Conservation (phyloP, 2,329 filamentous ascomycete genomes). For the Colletotrichum lini region DNA sequence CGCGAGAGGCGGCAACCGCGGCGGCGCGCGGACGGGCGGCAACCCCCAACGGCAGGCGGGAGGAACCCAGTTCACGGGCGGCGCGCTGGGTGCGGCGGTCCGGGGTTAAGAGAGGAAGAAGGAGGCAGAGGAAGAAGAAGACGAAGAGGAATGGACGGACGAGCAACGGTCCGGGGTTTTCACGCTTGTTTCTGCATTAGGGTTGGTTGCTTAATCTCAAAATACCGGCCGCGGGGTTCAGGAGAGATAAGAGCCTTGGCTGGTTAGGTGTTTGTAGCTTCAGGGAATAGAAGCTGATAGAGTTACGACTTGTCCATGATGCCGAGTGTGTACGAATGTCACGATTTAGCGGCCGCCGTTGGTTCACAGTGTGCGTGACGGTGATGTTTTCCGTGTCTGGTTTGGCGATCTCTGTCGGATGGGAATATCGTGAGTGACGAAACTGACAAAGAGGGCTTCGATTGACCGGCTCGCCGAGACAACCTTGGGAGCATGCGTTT, state of each 20-base stretch:
- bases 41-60: constrained; percentile 77
- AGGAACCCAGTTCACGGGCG: constrained; percentile 86
- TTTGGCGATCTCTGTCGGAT: too few species aligned
- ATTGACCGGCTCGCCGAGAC: too few species aligned
- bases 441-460: too few species aligned
- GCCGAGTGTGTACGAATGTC: constrained; percentile 24
- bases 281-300: constrained; percentile 44
- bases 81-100: constrained; percentile 80
- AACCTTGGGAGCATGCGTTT: too few species aligned
- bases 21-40: constrained; percentile 71
- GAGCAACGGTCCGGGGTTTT: constrained; percentile 33
- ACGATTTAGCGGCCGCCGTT: constrained; percentile 6
- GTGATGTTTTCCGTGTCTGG: too few species aligned
- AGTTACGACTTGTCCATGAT: constrained; percentile 32
- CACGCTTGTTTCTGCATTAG: constrained; percentile 44
- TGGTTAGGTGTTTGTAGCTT: constrained; percentile 44
- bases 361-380: too few species aligned
- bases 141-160: constrained; percentile 34
- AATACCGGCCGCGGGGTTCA: constrained; percentile 43
- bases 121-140: too few species aligned
- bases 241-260: constrained; percentile 32
- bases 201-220: constrained; percentile 43
- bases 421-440: background rate
- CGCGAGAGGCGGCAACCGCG: constrained; percentile 71
- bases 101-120: constrained; percentile 63